phyloP scores from a whole-genome alignment of 495 filamentous ascomycete genomes.

The Cairneyella variabilis region DNA sequence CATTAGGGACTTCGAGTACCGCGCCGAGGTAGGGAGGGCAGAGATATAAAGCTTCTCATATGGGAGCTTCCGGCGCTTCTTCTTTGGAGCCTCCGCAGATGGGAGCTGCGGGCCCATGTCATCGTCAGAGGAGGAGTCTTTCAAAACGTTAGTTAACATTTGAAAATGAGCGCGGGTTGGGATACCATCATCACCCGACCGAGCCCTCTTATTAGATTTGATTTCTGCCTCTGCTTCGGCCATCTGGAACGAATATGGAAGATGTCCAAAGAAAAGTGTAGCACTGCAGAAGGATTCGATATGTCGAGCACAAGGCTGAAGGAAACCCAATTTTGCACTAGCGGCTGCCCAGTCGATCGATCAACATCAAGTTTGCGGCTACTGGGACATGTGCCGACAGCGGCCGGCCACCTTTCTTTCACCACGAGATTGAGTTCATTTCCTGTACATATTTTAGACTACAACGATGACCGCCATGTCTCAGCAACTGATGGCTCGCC shows the following conservation, averaged over 20 bases:
- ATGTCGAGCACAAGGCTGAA: slow-evolving; percentile 4
- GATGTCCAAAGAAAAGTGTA: neutral
- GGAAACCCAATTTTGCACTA: slow-evolving; percentile 1
- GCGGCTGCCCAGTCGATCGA: too few relatives aligned
- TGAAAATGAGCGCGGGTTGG: neutral
- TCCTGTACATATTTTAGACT: slow-evolving; percentile 9
- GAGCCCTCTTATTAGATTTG: slow-evolving; percentile 42
- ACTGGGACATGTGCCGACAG: neutral
- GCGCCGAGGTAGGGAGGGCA: slow-evolving; percentile 74
- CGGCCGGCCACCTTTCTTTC: neutral
- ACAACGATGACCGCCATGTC: slow-evolving; percentile 20
- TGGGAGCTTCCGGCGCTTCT: slow-evolving; percentile 84
- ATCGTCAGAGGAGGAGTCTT: slow-evolving; percentile 70
- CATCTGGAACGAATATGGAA: slow-evolving; percentile 12
- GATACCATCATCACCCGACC: slow-evolving; percentile 42
- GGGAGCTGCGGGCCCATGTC: slow-evolving; percentile 91
- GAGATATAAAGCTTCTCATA: slow-evolving; percentile 93
- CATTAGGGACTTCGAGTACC: slow-evolving; percentile 97
- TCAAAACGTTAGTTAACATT: neutral
- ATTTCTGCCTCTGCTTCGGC: slow-evolving; percentile 14
- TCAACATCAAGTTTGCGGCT: too few relatives aligned
- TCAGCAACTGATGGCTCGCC: slow-evolving; percentile 32
- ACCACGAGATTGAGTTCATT: neutral
- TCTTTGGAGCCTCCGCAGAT: slow-evolving; percentile 66
- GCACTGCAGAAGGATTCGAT: neutral